A percentile compares a stretch with the other conserved stretches of the same genome.
phyloP scores from a whole-genome alignment of 2,329 filamentous ascomycete genomes.

The Diplodia scrobiculata region DNA sequence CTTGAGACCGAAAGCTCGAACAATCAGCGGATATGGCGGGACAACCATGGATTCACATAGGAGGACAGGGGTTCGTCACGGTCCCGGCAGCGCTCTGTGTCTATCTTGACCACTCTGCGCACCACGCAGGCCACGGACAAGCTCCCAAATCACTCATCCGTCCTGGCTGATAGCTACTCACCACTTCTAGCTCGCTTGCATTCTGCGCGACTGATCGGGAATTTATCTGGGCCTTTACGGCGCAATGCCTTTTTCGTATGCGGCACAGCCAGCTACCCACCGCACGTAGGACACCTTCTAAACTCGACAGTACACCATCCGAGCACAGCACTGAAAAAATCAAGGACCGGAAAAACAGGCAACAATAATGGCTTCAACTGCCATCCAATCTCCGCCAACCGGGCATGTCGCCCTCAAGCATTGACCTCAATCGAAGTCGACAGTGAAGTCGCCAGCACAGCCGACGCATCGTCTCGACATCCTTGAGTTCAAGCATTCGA shows the following conservation, averaged over 20 bases:
- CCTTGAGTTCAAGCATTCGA: slow-evolving; percentile 41
- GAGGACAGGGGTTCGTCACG: not conserved
- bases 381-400: slow-evolving; percentile 45
- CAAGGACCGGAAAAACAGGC: not conserved
- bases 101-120: not conserved
- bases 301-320: not conserved
- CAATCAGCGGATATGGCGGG: too few species aligned
- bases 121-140: not conserved
- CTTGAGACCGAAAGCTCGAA: too few species aligned
- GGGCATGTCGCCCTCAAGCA: slow-evolving; percentile 35
- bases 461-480: slow-evolving; percentile 32
- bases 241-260: not conserved
- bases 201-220: too few species aligned
- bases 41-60: not conserved
- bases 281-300: not conserved
- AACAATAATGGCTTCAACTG: not conserved
- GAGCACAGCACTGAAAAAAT: too few species aligned
- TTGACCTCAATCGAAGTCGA: slow-evolving; percentile 48
- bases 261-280: not conserved
- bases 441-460: slow-evolving; percentile 36
- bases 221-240: not conserved
- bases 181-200: not conserved
- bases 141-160: not conserved
- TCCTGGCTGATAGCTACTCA: not conserved
- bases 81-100: not conserved